Evolutionary conservation across 208 protist genomes (phyloP), one percentile per base, ranked within the genome.

Genomic region (Acanthamoeba healyi): DNA sequence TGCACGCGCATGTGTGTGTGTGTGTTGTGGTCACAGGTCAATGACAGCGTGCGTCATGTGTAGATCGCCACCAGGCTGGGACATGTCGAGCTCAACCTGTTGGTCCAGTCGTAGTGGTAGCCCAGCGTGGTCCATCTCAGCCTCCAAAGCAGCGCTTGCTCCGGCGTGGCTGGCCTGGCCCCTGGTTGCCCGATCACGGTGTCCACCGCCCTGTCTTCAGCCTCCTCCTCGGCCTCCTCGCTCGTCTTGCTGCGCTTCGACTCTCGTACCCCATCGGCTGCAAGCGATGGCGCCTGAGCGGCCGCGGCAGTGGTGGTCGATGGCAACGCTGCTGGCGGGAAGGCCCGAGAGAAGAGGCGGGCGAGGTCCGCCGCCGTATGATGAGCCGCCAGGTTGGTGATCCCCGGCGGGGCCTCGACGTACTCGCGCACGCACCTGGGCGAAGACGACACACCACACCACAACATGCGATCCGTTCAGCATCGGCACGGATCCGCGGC

Each of bases 31-130:
- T 4, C 4, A 36, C 61, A 67, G 6, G 19, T 34, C 61, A 67
- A 26, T 36, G 26, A 22, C 5, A 67, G 5, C 29, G 17, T 67
- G n/a, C n/a, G n/a, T n/a, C n/a, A n/a, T n/a, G n/a, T n/a, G n/a
- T 26, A 6, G 61, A 29, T 36, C 61, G 29, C 29, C 29, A 6
- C 49, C 10, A 6, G 10, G 49, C 49, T 6, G 22, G 54, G 54
- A 61, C 12, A 24, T 5, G 12, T 61, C 54, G 54, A 17, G 58
- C n/a, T n/a, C n/a, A 7, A 87, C 49, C 79, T n/a, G 26, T 87
- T 87, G 79, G 79, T 87, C 79, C 79, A 87, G 79, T 87, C 79
- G 46, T 87, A 87, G 79, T 87, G 79, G 36, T 87, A 87, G 24
- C 79, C 79, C 44, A 87, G 79, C 2, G 79, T 87, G 14, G 79